Base-by-base conservation (phyloP, 768 basidiomycete species). In the Tulasnella sp. region DNA sequence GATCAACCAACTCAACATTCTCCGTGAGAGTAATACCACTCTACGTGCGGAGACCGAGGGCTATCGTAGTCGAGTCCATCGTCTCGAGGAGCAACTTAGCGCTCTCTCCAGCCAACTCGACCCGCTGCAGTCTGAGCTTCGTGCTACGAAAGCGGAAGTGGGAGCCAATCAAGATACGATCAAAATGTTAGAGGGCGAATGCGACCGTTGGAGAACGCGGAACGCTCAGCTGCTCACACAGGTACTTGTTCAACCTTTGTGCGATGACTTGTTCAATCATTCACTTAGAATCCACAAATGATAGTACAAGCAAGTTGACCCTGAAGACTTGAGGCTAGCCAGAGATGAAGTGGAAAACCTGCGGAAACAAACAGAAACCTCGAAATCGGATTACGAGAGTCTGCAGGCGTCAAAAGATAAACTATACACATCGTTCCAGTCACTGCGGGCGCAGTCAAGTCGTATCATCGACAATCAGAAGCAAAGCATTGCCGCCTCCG, bases 1-100 rank as follows among this genome's bases (percentile, higher is more conserved):
- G 62, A 91, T 92, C 70, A 87, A 89, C 62, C 87, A 92, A 63
- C 76, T 90, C 61, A 91, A 88, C 58, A 79, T 93, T 54, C 72
- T 92, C 2, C 80, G 89, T 38, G 90, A 93, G 70, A 91, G 88
- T 73, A 93, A 93, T 66, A 82, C 84, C 0, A 91, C 87, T 1
- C 75, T 93, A 0, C 82, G 90, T 59, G 75, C 83, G 30, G 88
- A 92, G 57, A 81, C 78, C 63, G 86, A 89, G 62, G 75, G 73
- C n/a, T 76, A 87, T 62, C 69, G 77, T 24, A 87, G 83, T 69
- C 83, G 82, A 44, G 76, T 82, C 22, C 76, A 78, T 42, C 82
- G 84, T 42, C 74, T 92, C 31, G 85, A 87, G 44, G 65, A 66
- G 45, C 81, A 83, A 68, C 73, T 91, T 8, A 77, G 78, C 60